phyloP scores from a whole-genome alignment of 2,329 filamentous ascomycete species.

The Beauveria pseudobassiana region DNA sequence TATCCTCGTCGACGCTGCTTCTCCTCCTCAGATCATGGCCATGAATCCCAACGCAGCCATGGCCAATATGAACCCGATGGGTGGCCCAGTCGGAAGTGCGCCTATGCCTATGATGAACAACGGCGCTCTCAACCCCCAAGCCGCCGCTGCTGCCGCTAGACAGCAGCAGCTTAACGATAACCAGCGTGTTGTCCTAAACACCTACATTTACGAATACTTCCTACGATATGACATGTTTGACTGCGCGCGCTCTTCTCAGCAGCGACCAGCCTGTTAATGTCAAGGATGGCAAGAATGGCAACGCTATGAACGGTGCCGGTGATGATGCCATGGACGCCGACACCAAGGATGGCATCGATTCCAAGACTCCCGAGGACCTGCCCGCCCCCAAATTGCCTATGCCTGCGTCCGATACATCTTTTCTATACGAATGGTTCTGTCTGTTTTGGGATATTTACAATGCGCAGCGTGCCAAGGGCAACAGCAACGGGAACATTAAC shows the following conservation, averaged over 20 bases:
- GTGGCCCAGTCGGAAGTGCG: conserved; percentile 53
- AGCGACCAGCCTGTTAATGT: conserved; percentile 60
- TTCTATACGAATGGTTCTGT: conserved; percentile 96
- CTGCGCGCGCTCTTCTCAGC: conserved; percentile 65
- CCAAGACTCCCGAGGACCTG: conserved; percentile 71
- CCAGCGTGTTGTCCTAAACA: conserved; percentile 60
- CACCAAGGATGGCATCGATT: conserved; percentile 66
- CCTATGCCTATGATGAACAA: conserved; percentile 63
- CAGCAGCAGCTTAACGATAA: conserved; percentile 37
- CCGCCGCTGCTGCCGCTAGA: conserved; percentile 23
- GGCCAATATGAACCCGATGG: conserved; percentile 63
- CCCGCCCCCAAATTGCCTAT: conserved; percentile 64
- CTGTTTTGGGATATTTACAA: conserved; percentile 95
- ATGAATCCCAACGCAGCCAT: conserved; percentile 59
- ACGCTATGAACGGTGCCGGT: conserved; percentile 59
- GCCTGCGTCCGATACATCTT: conserved; percentile 63
- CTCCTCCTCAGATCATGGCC: conserved; percentile 19
- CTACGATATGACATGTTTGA: conserved; percentile 78
- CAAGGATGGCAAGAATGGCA: conserved; percentile 64
- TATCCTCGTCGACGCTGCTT: background rate
- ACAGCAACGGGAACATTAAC: conserved; percentile 52
- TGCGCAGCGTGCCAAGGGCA: conserved; percentile 65
- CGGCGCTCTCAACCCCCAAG: conserved; percentile 32
- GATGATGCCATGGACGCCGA: conserved; percentile 79
- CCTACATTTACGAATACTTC: conserved; percentile 89